phyloP scores from a whole-genome alignment of 306 rosid genomes.

The Cucumis sativus region DNA sequence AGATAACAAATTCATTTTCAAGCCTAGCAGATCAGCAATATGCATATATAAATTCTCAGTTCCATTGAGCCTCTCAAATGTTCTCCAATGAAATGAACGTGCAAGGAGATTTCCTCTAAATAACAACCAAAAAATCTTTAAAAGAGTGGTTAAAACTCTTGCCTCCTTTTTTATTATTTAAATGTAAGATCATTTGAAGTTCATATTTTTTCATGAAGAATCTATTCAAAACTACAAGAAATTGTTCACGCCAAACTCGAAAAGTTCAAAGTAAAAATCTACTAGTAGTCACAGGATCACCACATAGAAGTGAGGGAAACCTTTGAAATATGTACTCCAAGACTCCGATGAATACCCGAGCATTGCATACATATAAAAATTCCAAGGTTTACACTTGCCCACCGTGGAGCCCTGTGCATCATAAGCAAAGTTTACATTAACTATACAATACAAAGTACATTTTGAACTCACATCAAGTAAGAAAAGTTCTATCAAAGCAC shows the following conservation, averaged over 20 bases:
- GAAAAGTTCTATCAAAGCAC: not conserved
- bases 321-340: slow-evolving; percentile 94
- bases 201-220: not conserved
- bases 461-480: not conserved
- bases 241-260: not conserved
- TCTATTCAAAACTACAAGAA: not conserved
- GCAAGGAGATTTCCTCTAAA: not conserved
- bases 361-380: slow-evolving; percentile 90
- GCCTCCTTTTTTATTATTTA: not conserved
- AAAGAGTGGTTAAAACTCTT: not conserved
- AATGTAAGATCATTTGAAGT: not conserved
- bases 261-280: not conserved
- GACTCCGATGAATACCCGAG: slow-evolving; percentile 93
- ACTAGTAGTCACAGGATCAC: not conserved
- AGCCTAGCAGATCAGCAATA: not conserved
- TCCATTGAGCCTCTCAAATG: not conserved
- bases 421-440: not conserved
- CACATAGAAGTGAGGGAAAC: slow-evolving; percentile 18
- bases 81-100: not conserved
- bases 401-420: slow-evolving; percentile 77
- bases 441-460: not conserved
- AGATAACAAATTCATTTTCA: not conserved
- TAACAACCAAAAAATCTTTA: not conserved
- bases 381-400: slow-evolving; percentile 97
- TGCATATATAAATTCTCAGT: not conserved